A percentile compares a stretch with the other conserved stretches of the same genome.
phyloP scores from a whole-genome alignment of 306 rosid species.

The Prunus campanulata region DNA sequence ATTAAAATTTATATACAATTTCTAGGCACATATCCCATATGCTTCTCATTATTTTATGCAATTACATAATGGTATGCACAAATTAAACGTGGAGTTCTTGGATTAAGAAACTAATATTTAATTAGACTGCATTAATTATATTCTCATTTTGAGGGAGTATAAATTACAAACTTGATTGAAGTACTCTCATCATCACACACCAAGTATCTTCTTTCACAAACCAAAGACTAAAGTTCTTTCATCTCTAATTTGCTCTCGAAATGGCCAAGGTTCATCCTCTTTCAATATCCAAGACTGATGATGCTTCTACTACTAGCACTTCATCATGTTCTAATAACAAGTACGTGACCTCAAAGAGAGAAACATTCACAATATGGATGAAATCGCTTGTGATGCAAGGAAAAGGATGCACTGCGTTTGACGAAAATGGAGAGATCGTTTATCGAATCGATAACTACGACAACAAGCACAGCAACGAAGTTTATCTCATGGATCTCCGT shows the following conservation, averaged over 20 bases:
- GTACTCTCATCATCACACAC: not conserved
- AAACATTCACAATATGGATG: slow-evolving; percentile 47
- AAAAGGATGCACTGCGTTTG: slow-evolving; percentile 41
- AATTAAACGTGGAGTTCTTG: not conserved
- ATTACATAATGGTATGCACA: not conserved
- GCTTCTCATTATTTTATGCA: not conserved
- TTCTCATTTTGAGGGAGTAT: not conserved
- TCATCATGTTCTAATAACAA: not conserved
- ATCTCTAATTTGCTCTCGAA: not conserved
- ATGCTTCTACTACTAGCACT: not conserved
- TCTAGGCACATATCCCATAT: too few species aligned
- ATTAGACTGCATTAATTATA: not conserved
- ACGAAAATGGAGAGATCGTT: slow-evolving; percentile 30
- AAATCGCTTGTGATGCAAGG: slow-evolving; percentile 45
- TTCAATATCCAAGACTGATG: not conserved
- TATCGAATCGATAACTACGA: slow-evolving; percentile 42
- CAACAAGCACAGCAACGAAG: slow-evolving; percentile 31
- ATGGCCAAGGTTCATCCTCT: slow-evolving; percentile 35
- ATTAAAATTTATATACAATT: not conserved
- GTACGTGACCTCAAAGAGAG: slow-evolving; percentile 24
- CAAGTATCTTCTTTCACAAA: not conserved
- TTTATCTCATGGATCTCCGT: slow-evolving; percentile 40
- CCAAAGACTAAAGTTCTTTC: not conserved
- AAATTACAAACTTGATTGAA: not conserved
- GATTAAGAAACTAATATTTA: not conserved